These are phyloP conservation scores for Nothophoma quercina DNA, from an alignment of 2,329 filamentous ascomycete genomes.

Conservation along the genomic window DNA sequence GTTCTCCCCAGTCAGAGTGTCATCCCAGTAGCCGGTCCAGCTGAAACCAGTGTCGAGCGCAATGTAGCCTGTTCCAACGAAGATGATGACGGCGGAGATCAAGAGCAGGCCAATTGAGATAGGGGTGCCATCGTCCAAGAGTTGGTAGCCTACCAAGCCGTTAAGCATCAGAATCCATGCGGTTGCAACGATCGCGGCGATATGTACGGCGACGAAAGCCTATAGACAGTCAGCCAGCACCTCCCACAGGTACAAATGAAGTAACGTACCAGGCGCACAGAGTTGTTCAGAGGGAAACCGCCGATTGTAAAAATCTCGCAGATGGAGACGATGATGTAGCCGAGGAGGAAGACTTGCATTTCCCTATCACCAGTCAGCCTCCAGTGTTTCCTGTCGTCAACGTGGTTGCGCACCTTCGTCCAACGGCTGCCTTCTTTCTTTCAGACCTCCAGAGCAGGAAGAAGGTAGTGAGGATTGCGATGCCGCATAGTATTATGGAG, in stretches of 20 bases:
- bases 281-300: conserved; percentile 77
- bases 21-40: conserved; percentile 82
- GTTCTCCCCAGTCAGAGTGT: conserved; percentile 57
- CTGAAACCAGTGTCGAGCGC: conserved; percentile 88
- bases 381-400: not conserved
- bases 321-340: conserved; percentile 86
- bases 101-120: conserved; percentile 80
- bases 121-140: conserved; percentile 91
- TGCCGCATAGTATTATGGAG: conserved; percentile 82
- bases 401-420: conserved; percentile 69
- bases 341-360: conserved; percentile 91
- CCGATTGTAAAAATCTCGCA: conserved; percentile 98
- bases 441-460: conserved; percentile 83
- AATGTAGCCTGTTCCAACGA: conserved; percentile 94
- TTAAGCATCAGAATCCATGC: conserved; percentile 93
- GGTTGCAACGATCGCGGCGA: conserved; percentile 87
- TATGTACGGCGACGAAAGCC: conserved; percentile 89
- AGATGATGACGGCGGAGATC: conserved; percentile 73
- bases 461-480: conserved; percentile 74
- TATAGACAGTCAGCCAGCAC: conserved; percentile 46
- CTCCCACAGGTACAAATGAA: not conserved
- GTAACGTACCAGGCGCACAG: conserved; percentile 72
- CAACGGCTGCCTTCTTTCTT: conserved; percentile 90
- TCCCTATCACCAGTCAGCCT: conserved; percentile 68
- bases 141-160: conserved; percentile 88